Evolutionary conservation across 192 early-diverging fungal species (phyloP).

Genomic region (Umbelopsis ramanniana): DNA sequence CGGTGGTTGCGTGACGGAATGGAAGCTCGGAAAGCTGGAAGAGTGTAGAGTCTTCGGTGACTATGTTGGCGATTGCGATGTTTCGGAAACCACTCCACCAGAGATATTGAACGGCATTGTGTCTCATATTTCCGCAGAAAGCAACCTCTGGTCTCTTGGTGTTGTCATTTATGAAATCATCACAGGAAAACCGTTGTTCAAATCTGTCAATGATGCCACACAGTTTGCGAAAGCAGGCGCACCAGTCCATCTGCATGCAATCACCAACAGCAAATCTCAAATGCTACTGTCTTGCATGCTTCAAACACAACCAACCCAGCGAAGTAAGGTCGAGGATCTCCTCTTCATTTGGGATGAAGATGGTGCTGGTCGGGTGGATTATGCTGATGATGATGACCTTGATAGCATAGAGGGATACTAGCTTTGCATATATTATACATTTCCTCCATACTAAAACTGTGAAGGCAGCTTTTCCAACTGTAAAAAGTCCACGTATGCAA

Average conservation of each 20-base stretch:
- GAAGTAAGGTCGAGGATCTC: neutral
- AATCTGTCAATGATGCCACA: neutral
- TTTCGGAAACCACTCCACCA: neutral
- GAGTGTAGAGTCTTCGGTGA: neutral
- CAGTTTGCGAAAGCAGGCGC: neutral
- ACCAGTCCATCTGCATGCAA: neutral
- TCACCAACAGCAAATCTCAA: neutral
- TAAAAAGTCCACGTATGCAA: neutral
- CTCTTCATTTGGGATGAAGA: neutral
- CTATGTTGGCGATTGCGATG: neutral
- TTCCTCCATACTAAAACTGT: neutral
- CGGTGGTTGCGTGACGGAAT: neutral
- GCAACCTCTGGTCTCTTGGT: neutral
- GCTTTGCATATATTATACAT: too few species aligned
- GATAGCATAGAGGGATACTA: neutral
- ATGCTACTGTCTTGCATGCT: neutral
- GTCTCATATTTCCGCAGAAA: neutral
- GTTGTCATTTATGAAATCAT: neutral
- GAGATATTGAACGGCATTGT: conserved; percentile 1
- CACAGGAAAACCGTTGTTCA: neutral
- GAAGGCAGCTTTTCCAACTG: too few species aligned
- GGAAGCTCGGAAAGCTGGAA: conserved; percentile 9
- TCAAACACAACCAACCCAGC: neutral
- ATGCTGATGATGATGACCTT: conserved; percentile 1
- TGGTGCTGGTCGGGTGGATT: neutral